These are phyloP conservation scores for Pythium aristosporum DNA, from an alignment of 352 stramenopile genomes.

Conservation along the genomic window DNA sequence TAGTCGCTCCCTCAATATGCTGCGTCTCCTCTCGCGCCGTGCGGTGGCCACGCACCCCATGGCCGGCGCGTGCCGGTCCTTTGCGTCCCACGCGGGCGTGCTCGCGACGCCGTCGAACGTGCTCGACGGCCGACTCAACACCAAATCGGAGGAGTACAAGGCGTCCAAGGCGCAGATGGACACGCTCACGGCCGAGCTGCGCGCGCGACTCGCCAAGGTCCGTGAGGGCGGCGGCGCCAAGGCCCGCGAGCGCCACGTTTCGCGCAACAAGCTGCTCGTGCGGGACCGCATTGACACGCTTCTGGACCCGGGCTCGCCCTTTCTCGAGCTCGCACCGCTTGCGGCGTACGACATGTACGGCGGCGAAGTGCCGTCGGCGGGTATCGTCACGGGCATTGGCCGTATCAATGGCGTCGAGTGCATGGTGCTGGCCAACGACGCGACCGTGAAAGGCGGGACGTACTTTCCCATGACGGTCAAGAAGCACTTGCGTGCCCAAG, in stretches of 20 bases:
- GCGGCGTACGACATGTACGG: conserved; percentile 88
- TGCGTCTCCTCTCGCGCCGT: conserved; percentile 21
- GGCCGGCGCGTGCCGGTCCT: conserved; percentile 18
- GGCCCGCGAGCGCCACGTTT: conserved; percentile 69
- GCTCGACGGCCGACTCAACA: conserved; percentile 60
- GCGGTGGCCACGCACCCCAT: background rate
- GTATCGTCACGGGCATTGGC: conserved; percentile 91
- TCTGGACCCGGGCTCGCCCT: conserved; percentile 93
- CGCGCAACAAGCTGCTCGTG: conserved; percentile 77
- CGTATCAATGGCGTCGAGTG: conserved; percentile 86
- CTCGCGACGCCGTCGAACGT: conserved; percentile 48
- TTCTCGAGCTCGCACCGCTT: conserved; percentile 94
- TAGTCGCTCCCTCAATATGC: conserved; percentile 6
- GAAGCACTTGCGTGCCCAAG: conserved; percentile 94
- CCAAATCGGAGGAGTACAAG: conserved; percentile 57
- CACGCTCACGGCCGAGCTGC: conserved; percentile 46
- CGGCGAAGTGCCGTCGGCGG: conserved; percentile 75
- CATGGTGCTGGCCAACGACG: conserved; percentile 98
- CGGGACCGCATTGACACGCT: conserved; percentile 95
- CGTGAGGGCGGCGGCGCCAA: conserved; percentile 66
- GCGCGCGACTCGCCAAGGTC: conserved; percentile 37
- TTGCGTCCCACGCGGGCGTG: conserved; percentile 44
- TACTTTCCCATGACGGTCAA: conserved; percentile 99
- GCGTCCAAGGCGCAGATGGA: conserved; percentile 62
- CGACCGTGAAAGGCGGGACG: conserved; percentile 97